Percentiles rank a stretch among this genome's conserved stretches.
These are phyloP conservation scores for Juncus inflexus DNA, from an alignment of 176 grass and related monocot species.

Conservation along the genomic window DNA sequence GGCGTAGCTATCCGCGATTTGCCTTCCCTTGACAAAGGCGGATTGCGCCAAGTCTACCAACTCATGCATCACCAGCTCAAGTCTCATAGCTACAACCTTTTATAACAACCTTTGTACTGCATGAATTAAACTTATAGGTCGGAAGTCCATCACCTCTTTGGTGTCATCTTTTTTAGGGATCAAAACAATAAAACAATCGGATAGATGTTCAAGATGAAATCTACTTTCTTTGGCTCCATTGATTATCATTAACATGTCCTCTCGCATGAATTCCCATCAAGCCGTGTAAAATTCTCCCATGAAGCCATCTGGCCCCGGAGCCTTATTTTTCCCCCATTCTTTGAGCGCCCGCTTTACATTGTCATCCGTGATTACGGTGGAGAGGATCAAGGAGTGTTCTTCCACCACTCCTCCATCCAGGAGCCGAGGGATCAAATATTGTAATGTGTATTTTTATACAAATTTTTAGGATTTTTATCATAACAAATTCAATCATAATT, in stretches of 20 bases:
- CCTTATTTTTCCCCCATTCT: background rate
- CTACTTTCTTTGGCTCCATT: background rate
- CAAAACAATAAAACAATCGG: background rate
- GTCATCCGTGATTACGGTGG: no score
- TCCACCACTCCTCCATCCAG: no score
- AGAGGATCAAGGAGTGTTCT: no score
- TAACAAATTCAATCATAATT: no score
- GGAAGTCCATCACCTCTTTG: background rate
- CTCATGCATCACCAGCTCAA: background rate
- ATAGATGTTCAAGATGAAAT: background rate
- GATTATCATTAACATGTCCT: background rate
- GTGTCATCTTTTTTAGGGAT: background rate
- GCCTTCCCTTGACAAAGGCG: no score
- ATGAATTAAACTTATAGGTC: background rate
- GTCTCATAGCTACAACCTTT: background rate
- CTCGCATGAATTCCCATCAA: background rate
- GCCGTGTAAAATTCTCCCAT: background rate
- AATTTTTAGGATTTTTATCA: no score
- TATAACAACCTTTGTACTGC: background rate
- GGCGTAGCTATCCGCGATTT: no score
- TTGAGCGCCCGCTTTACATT: background rate
- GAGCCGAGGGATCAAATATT: no score
- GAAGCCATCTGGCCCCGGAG: background rate
- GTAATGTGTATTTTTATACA: no score
- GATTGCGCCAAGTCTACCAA: no score